phyloP scores from a whole-genome alignment of 2,329 filamentous ascomycete species.

The Cordyceps farinosa region DNA sequence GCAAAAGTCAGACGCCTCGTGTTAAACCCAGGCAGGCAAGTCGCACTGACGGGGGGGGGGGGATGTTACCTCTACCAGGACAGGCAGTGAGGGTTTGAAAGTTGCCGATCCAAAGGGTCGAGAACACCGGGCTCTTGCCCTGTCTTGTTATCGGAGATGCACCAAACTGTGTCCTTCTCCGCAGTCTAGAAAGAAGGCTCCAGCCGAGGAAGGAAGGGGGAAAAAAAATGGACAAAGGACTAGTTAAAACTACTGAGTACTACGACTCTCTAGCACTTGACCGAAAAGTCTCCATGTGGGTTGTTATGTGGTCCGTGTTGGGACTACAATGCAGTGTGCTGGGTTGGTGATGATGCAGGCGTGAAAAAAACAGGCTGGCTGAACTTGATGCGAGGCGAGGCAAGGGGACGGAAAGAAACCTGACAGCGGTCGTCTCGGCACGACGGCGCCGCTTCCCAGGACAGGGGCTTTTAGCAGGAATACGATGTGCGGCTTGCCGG shows the following conservation, averaged over 20 bases:
- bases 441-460: too few species aligned
- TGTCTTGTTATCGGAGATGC: neutral
- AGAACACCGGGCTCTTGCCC: neutral
- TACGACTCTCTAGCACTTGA: too few species aligned
- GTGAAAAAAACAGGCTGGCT: too few species aligned
- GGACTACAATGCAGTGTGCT: too few species aligned
- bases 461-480: too few species aligned
- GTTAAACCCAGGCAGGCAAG: conserved; percentile 1
- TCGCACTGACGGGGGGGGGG: neutral
- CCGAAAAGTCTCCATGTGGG: neutral
- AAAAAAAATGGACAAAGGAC: neutral
- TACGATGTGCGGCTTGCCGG: too few species aligned
- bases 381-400: too few species aligned
- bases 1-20: conserved; percentile 1
- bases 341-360: too few species aligned
- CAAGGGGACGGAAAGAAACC: too few species aligned
- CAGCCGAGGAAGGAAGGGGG: neutral
- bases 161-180: neutral
- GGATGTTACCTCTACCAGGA: neutral
- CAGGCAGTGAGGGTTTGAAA: neutral
- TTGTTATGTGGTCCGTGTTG: too few species aligned
- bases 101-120: neutral
- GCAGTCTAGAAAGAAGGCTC: neutral
- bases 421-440: too few species aligned
- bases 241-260: too few species aligned